Base-by-base conservation (phyloP, 352 stramenopile genomes). In the Globisporangium megalacanthum region DNA sequence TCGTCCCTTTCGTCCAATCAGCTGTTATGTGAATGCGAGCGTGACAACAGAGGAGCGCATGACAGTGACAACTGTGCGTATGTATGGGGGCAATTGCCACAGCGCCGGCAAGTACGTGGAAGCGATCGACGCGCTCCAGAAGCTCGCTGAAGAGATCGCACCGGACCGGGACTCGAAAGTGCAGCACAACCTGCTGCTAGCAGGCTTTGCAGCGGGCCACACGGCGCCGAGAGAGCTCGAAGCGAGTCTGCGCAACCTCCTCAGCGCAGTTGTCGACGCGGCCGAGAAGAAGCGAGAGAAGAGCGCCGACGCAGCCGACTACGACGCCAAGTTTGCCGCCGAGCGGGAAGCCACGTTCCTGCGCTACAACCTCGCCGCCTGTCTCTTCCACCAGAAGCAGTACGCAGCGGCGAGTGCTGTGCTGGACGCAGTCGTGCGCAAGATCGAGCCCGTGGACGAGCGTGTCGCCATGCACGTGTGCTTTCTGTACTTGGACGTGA, bases 401-500 rank as follows among this genome's bases (percentile, higher is more conserved):
- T 97, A 96, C 65, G 83, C 88, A 7, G 83, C 89, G 9, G 88
- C 90, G 13, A 87, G 83, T 49, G 71, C 81, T 2, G 77, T 96
- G 45, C 65, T 97, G 36, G 88, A 97, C 48, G 65, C 75, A 19
- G 71, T 97, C 25, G 83, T 97, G 70, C 81, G 86, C 57, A 89
- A 93, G 62, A 88, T 97, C 52, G 90, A 96, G 48, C 83, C 88
- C 22, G 81, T 97, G 56, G 89, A 97, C 67, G 89, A 97, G 60
- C 81, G 80, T 49, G 83, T 97, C 49, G 89, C 89, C 13, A 96
- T 97, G 82, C 88, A 97, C 73, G 88, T 96, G 41, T 95, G 89
- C 75, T 96, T 97, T 63, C 65, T 97, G 58, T 94, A 96, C 58
- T 65, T 97, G 35, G 91, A 97, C 66, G 83, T 97, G 42, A 89